Base-by-base conservation (phyloP, 1,284 basidiomycete genomes). In the Sutorius eximius region DNA sequence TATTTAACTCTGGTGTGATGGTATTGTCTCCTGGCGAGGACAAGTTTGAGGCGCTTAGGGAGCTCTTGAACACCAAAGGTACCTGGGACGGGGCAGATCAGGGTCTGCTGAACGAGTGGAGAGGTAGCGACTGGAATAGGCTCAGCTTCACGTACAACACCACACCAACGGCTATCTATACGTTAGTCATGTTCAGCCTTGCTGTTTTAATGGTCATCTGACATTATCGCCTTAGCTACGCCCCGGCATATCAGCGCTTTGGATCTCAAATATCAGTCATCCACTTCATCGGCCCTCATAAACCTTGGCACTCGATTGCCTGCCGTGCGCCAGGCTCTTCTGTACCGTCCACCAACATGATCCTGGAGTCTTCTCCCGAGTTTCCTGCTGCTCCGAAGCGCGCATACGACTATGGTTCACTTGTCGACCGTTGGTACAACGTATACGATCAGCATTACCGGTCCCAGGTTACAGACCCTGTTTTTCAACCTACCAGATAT, bases 41-140 rank as follows among this genome's bases (percentile, higher is more conserved):
- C 51, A 94, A 94, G 63, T 98, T 97, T 71, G 77, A 82, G 2
- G 82, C 87, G 46, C 78, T 98, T 49, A 82, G 78, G 56, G 73
- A 79, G 13, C 78, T 95, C 51, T 81, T 91, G 51, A 82, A 84
- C 57, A 75, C 81, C 8, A 87, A 87, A 61, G 95, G 95, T 12
- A 90, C 87, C 49, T 98, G 96, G 90, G 96, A 99, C 65, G 96
- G 96, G 7, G 96, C 93, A 20, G 96, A 98, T 74, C 96, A 98
- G 72, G 96, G 96, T 18, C 74, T 98, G 54, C 79, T 98, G 59
- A 99, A 99, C 67, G 94, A 98, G 75, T 98, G 90, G 87, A 82
- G 87, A 49, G 94, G 91, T 30, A 77, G 75, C 11, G 76, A 91
- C 61, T 98, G 95, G 95, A 84, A 96, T 65, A 82, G 93, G 60